Base-by-base conservation (phyloP, 768 basidiomycete species). In the Atractiella rhizophila region DNA sequence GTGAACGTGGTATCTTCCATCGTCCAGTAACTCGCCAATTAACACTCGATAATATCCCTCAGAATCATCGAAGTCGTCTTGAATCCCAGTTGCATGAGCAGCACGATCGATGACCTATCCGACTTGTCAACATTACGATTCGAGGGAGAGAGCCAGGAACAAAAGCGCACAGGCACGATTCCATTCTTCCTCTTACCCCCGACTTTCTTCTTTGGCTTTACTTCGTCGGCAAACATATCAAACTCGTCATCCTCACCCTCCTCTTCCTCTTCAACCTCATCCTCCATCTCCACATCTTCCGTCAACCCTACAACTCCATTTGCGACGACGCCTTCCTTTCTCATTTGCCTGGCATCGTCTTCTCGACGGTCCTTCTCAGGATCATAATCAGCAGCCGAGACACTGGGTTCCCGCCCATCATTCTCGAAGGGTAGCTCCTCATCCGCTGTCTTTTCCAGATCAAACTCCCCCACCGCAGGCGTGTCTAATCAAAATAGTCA, bases 31-130 rank as follows among this genome's bases (percentile, higher is more conserved):
- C 60, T 98, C 91, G 32, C 88, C 91, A 13, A 94, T 70, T 38
- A 86, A 81, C 39, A 91, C 70, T 43, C 73, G 72, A 56, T 96
- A 98, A 58, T 96, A 96, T 1, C 91, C 91, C 60, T 98, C 91
- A 0, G 77, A 56, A 59, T 96, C 91, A 26, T 88, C 75, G 5
- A 77, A 82, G 21, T 82, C 74, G 59, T 98, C 91, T 18, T 82
- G 62, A 1, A 61, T 46, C 2, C 72, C 71, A 3, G 73, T 73
- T n/a, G 72, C 71, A 0, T 71, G 70, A 24, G 74, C 71, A n/a
- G 76, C 59, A 9, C 42, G 43, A 28, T 43, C 30, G 31, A 48
- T 50, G 28, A 35, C 26, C 32, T 31, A 28, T 4, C 26, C 16
- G 28, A 26, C 16, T 23, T 24, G 12, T 12, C 13, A 35, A n/a